A percentile compares a stretch with the other conserved stretches of the same genome.
These are phyloP conservation scores for Aristolochia contorta DNA, from an alignment of 164 flowering plant species.

Conservation along the genomic window DNA sequence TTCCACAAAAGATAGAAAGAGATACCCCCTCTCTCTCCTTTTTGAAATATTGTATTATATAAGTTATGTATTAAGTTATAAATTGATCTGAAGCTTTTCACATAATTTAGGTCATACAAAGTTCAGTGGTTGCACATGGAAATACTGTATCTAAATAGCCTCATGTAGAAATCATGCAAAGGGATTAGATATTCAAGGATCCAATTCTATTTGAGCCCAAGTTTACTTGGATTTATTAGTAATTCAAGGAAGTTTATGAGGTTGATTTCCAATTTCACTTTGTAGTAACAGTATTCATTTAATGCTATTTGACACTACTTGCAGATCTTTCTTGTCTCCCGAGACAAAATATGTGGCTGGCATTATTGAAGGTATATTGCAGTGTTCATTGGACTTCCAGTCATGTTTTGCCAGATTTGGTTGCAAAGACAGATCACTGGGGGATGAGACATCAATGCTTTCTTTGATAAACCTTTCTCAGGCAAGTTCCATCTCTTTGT, in stretches of 20 bases:
- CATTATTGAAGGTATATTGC: constrained; percentile 57
- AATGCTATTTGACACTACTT: background rate
- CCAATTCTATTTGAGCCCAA: too few species aligned
- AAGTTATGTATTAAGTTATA: too few species aligned
- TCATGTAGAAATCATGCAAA: too few species aligned
- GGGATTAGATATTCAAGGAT: too few species aligned
- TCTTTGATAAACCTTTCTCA: constrained; percentile 28
- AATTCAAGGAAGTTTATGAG: background rate
- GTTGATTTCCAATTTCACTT: background rate
- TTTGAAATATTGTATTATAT: too few species aligned
- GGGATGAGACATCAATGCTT: constrained; percentile 18
- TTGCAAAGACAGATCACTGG: constrained; percentile 19
- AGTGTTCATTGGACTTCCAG: constrained; percentile 80
- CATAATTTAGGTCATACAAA: too few species aligned
- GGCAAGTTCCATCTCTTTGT: background rate
- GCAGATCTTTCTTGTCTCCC: constrained; percentile 79
- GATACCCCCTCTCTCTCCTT: too few species aligned
- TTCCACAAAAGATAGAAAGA: too few species aligned
- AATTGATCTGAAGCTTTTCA: too few species aligned
- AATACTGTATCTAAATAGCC: too few species aligned
- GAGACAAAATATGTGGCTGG: constrained; percentile 37
- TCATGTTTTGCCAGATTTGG: constrained; percentile 36
- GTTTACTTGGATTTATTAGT: background rate
- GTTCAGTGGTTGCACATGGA: too few species aligned
- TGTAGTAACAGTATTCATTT: background rate